Base-by-base conservation (phyloP, 371 early-diverging fungal species). In the Furculomyces boomerangus region DNA sequence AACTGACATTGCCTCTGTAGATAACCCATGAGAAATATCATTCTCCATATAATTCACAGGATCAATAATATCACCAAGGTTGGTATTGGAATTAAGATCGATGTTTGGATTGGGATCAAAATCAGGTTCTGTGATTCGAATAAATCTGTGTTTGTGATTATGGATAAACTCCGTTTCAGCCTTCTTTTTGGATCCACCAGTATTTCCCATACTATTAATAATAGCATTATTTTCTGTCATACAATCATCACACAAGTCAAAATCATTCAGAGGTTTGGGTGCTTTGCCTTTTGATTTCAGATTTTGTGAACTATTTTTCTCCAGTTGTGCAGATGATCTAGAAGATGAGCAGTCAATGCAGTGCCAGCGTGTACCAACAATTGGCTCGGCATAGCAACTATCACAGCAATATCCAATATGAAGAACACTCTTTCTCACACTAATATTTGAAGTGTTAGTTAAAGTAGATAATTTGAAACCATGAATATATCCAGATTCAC, bases 351-450 rank as follows among this genome's bases (percentile, higher is more conserved):
- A 68, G 25, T 60, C 68, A 29, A 56, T 16, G 28, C 68, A 68
- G 37, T 64, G 65, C 68, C 68, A 68, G 30, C 68, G 60, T 22
- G 62, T 57, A 29, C 68, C 68, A n/a, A 68, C 68, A 22, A 68
- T 67, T 5, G 68, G 68, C 50, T 68, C 68, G 1, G 68, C 57
- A 27, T 59, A 50, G 40, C 68, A 68, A 14, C 60, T 55, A 51
- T 68, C 68, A 56, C 68, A 68, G 10, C 69, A 53, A 51, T 68
- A 68, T 22, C 68, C 68, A 31, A 68, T 54, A 31, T 68, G 68
- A 37, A 68, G 61, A 1, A 64, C 57, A 44, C 63, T 68, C 18
- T 61, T 64, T 49, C 10, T 3, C 10, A 49, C 22, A 22, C 22
- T 43, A 3, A 43, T 43, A 43, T 43, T 43, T 5, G n/a, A n/a